Percentiles rank a stretch among this genome's conserved stretches.
Evolutionary conservation across 371 early-diverging fungal species (phyloP).

Genomic region (Lichtheimia corymbifera): DNA sequence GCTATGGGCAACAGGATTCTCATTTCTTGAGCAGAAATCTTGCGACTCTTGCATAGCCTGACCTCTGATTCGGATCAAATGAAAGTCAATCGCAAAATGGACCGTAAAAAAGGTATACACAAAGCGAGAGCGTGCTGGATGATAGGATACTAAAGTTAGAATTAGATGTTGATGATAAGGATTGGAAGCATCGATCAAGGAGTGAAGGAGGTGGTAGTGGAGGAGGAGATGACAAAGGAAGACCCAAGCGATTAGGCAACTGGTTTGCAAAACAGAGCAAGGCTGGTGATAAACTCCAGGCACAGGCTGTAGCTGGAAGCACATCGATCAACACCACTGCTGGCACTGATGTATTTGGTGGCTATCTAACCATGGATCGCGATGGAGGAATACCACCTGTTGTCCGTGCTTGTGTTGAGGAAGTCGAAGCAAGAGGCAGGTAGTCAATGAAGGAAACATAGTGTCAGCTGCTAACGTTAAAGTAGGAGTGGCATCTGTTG

Average conservation of each 20-base stretch:
- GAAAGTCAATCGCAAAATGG: conserved; percentile 31
- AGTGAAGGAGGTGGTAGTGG: background rate
- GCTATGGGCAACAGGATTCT: background rate
- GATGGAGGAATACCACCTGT: conserved; percentile 60
- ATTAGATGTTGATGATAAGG: conserved; percentile 16
- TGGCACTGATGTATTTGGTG: conserved; percentile 67
- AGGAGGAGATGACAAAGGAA: conserved; percentile 18
- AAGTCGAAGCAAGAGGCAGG: conserved; percentile 70
- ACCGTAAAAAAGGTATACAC: conserved; percentile 10
- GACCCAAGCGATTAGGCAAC: conserved; percentile 17
- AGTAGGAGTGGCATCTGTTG: conserved; percentile 60
- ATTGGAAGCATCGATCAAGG: conserved; percentile 8
- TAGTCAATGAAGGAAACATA: background rate
- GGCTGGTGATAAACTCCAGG: conserved; percentile 18
- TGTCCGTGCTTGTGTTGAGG: conserved; percentile 63
- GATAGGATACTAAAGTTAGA: background rate
- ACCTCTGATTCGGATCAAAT: conserved; percentile 24
- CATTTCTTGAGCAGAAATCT: conserved; percentile 14
- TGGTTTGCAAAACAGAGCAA: conserved; percentile 31
- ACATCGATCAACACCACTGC: background rate
- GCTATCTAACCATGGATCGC: conserved; percentile 47
- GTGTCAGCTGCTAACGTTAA: background rate
- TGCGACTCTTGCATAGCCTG: conserved; percentile 19
- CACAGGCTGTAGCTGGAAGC: conserved; percentile 16
- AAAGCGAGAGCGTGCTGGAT: background rate